Evolutionary conservation across 257 asterid species (phyloP).

Genomic region (Anisodus acutangulus): DNA sequence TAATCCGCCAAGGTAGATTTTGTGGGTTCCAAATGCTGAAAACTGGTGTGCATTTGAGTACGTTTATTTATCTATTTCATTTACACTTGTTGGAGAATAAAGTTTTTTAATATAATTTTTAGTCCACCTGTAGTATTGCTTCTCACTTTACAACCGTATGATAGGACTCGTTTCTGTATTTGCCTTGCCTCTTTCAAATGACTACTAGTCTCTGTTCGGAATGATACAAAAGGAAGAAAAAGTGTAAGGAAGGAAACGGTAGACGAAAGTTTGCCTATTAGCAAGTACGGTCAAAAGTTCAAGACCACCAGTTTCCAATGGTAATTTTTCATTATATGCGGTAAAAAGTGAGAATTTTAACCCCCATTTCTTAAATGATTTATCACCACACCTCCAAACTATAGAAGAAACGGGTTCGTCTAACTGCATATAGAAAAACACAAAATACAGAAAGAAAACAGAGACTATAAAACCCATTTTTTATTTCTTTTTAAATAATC

Average conservation of each 20-base stretch:
- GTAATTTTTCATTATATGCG: background rate
- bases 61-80: background rate
- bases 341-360: background rate
- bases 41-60: background rate
- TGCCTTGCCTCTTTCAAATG: background rate
- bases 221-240: background rate
- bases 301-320: background rate
- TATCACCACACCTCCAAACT: slow-evolving; percentile 2
- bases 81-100: background rate
- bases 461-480: background rate
- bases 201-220: background rate
- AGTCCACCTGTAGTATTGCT: background rate
- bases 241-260: background rate
- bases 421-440: slow-evolving; percentile 10
- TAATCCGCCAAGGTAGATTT: slow-evolving; percentile 27
- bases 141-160: background rate
- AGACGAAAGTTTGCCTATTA: background rate
- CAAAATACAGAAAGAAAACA: slow-evolving; percentile 7
- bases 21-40: slow-evolving; percentile 32
- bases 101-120: background rate
- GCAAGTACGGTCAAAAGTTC: background rate
- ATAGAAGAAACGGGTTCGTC: background rate
- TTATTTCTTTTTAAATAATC: background rate
- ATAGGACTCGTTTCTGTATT: background rate
- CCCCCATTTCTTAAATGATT: background rate